Conservation (phyloP, 2,329 filamentous ascomycete species). For the Didymellaceae sp. region DNA sequence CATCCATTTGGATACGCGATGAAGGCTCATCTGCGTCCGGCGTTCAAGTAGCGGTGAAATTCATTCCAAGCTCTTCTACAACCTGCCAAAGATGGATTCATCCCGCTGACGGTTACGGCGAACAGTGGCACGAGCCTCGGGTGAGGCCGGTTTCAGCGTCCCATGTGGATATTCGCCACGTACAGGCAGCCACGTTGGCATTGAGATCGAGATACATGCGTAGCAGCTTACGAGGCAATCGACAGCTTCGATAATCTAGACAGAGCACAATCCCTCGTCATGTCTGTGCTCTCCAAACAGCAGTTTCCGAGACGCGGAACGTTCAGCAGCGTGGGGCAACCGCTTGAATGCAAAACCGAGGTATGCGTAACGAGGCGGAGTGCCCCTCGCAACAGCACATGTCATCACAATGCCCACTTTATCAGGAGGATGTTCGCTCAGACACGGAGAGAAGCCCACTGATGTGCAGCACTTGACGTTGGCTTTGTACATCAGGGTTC, state of each 20-base stretch:
- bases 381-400: background rate
- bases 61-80: constrained; percentile 10
- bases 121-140: constrained; percentile 1
- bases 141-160: background rate
- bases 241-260: too few species aligned
- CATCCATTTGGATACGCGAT: background rate
- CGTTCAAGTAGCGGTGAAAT: background rate
- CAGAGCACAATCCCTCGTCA: background rate
- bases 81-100: constrained; percentile 6
- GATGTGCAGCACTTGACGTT: constrained; percentile 14
- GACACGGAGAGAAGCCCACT: constrained; percentile 5
- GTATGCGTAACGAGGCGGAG: background rate
- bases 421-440: background rate
- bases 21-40: background rate
- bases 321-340: background rate
- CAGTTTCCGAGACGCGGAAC: background rate
- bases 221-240: too few species aligned
- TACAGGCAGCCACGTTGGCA: constrained; percentile 5
- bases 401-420: constrained; percentile 7
- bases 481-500: constrained; percentile 14
- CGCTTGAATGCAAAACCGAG: constrained; percentile 1
- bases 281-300: background rate
- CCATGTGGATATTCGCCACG: constrained; percentile 11
- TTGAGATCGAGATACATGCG: too few species aligned
- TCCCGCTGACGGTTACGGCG: background rate